A percentile compares a stretch with the other conserved stretches of the same genome.
phyloP scores from a whole-genome alignment of 495 filamentous ascomycete species.

The Haplographium delicatum region DNA sequence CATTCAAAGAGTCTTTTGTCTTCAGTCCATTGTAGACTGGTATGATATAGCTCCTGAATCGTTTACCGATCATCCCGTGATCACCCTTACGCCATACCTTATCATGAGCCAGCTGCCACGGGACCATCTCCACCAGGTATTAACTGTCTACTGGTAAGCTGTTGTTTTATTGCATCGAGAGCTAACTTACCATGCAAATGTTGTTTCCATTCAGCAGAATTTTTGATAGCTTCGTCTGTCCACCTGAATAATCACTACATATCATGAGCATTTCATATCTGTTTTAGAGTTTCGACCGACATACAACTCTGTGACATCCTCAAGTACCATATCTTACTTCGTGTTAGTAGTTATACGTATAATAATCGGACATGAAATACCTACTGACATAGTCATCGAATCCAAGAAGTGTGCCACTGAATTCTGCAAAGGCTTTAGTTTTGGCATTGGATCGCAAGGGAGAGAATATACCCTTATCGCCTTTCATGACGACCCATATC shows the following conservation, averaged over 20 bases:
- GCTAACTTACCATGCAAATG: slow-evolving; percentile 82
- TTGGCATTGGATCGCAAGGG: slow-evolving; percentile 1
- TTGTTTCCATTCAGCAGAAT: slow-evolving; percentile 98
- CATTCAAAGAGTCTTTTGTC: too few relatives aligned
- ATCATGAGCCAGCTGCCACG: slow-evolving; percentile 18
- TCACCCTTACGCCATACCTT: too few relatives aligned
- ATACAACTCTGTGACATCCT: slow-evolving; percentile 97
- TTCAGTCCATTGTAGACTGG: too few relatives aligned
- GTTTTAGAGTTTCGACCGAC: slow-evolving; percentile 23
- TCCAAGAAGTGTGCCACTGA: slow-evolving; percentile 85
- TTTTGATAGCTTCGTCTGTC: slow-evolving; percentile 82
- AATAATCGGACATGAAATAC: slow-evolving; percentile 35
- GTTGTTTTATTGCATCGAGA: not conserved
- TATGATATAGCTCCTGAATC: too few relatives aligned
- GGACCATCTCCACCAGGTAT: slow-evolving; percentile 86
- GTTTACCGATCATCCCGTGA: too few relatives aligned
- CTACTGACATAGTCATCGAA: slow-evolving; percentile 99
- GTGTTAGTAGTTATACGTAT: slow-evolving; percentile 4
- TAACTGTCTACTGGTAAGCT: slow-evolving; percentile 46
- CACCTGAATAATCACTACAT: slow-evolving; percentile 80
- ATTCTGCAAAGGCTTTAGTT: slow-evolving; percentile 55
- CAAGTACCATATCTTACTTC: slow-evolving; percentile 85
- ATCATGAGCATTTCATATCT: not conserved
- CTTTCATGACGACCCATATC: slow-evolving; percentile 99
- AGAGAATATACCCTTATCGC: slow-evolving; percentile 73